Conservation (phyloP, 2,329 filamentous ascomycete genomes). For the Teratosphaeria nubilosa region DNA sequence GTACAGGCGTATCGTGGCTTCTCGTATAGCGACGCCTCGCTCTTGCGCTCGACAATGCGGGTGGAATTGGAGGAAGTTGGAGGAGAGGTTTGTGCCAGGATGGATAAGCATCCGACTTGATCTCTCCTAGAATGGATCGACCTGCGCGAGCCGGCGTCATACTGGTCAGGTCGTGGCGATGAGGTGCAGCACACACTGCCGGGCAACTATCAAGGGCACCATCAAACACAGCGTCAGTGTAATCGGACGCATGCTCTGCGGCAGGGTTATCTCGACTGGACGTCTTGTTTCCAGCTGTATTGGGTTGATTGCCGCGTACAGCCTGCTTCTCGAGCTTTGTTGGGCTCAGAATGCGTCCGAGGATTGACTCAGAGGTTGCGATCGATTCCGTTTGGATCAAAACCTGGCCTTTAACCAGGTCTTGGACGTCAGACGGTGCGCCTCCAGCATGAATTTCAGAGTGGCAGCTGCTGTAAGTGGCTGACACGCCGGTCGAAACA, state of each 20-base stretch:
- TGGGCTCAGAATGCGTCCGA: not conserved
- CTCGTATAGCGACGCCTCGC: slow-evolving; percentile 4
- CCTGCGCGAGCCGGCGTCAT: not conserved
- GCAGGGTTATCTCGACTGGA: not conserved
- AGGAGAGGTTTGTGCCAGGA: not conserved
- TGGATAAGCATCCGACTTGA: slow-evolving; percentile 2
- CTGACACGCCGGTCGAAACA: not conserved
- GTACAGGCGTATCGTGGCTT: slow-evolving; percentile 1
- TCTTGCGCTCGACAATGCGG: slow-evolving; percentile 4
- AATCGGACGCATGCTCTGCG: too few species aligned
- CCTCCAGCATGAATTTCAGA: not conserved
- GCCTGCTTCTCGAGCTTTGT: not conserved
- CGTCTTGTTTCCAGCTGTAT: not conserved
- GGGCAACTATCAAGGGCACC: not conserved
- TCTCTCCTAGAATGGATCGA: not conserved
- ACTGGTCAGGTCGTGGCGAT: not conserved
- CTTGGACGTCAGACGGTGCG: not conserved
- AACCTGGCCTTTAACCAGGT: not conserved
- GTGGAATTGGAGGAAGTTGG: not conserved
- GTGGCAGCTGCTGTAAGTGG: not conserved
- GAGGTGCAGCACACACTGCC: not conserved
- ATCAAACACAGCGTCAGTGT: not conserved
- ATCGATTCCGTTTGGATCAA: not conserved
- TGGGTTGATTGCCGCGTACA: not conserved
- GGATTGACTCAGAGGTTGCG: not conserved